Conservation (phyloP, 768 basidiomycete species). For the Rhodosporidiobolus sp. region DNA sequence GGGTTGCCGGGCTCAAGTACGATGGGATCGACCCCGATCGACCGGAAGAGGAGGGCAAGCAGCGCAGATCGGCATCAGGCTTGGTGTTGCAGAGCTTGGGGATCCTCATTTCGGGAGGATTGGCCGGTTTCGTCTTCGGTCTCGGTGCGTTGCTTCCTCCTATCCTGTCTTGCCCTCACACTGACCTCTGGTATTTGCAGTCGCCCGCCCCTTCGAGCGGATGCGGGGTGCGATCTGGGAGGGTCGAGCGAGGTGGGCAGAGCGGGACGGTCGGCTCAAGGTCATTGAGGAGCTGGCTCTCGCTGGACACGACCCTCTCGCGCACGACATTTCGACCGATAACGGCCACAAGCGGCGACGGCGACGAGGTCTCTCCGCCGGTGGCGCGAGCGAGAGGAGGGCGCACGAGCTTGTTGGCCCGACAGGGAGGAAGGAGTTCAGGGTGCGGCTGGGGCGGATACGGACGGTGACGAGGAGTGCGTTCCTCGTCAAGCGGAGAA, state of each 20-base stretch:
- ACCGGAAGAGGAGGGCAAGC: slow-evolving; percentile 1
- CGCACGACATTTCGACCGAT: background rate
- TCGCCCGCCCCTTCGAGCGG: slow-evolving; percentile 35
- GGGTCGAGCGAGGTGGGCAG: slow-evolving; percentile 23
- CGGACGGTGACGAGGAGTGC: background rate
- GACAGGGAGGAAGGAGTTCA: slow-evolving; percentile 12
- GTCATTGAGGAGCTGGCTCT: slow-evolving; percentile 9
- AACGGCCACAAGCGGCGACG: background rate
- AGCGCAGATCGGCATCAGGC: background rate
- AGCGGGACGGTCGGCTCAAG: slow-evolving; percentile 7
- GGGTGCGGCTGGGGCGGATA: slow-evolving; percentile 21
- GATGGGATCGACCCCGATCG: slow-evolving; percentile 2
- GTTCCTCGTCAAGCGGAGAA: background rate
- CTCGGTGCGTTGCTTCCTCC: background rate
- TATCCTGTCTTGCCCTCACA: background rate
- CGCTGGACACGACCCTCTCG: background rate
- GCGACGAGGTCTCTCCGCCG: slow-evolving; percentile 11
- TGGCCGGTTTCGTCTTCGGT: slow-evolving; percentile 29
- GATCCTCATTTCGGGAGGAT: slow-evolving; percentile 21
- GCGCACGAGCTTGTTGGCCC: slow-evolving; percentile 2
- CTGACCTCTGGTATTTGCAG: background rate
- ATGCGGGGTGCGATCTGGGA: slow-evolving; percentile 31
- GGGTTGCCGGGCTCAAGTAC: slow-evolving; percentile 12
- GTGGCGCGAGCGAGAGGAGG: slow-evolving; percentile 18
- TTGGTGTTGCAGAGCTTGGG: slow-evolving; percentile 20